phyloP scores from a whole-genome alignment of 805 yeast species.

The Schwanniomyces occidentalis region DNA sequence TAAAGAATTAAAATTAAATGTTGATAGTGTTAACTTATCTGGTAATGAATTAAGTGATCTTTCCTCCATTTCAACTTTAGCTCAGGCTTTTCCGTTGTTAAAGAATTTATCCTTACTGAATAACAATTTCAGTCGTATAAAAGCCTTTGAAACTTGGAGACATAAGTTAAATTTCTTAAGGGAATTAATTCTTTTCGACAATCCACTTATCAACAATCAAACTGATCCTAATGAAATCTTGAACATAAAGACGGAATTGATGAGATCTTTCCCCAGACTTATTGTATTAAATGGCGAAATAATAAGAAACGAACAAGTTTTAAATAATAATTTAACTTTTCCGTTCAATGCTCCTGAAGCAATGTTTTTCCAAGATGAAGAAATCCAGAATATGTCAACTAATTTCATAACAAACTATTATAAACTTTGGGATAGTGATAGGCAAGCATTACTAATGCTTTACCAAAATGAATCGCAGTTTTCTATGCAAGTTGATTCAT shows the following conservation, averaged over 20 bases:
- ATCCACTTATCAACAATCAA: conserved; percentile 59
- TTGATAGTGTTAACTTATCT: conserved; percentile 72
- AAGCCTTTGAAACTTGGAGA: conserved; percentile 70
- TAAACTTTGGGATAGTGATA: conserved; percentile 77
- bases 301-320: conserved; percentile 70
- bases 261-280: conserved; percentile 76
- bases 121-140: conserved; percentile 62
- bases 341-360: conserved; percentile 55
- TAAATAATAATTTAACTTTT: conserved; percentile 51
- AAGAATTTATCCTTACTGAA: conserved; percentile 78
- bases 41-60: conserved; percentile 62
- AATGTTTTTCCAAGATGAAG: conserved; percentile 82
- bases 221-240: conserved; percentile 28
- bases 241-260: conserved; percentile 57
- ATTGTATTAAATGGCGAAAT: conserved; percentile 74
- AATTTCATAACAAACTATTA: conserved; percentile 75
- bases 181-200: conserved; percentile 76
- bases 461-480: conserved; percentile 86
- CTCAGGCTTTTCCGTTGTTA: conserved; percentile 72
- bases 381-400: conserved; percentile 69
- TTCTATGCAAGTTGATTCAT: conserved; percentile 73
- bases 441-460: conserved; percentile 66
- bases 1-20: conserved; percentile 48
- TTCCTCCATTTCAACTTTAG: conserved; percentile 56
- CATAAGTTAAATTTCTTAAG: conserved; percentile 71